A percentile compares a stretch with the other conserved stretches of the same genome.
phyloP scores from a whole-genome alignment of 352 stramenopile genomes.

The Thalassiosira mediterranea region DNA sequence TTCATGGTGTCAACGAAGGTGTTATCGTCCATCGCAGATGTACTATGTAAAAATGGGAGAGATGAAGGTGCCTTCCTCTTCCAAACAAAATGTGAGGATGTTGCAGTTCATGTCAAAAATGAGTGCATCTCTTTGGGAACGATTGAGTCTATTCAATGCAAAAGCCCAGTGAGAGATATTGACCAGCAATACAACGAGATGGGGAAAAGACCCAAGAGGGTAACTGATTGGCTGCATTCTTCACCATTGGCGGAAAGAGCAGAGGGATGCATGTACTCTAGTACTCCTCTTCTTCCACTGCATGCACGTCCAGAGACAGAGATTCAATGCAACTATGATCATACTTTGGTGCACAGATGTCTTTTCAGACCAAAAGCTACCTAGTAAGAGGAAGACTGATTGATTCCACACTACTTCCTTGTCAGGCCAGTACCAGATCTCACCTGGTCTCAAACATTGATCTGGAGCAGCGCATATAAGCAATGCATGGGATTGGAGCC shows the following conservation, averaged over 20 bases:
- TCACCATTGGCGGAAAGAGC: constrained; percentile 23
- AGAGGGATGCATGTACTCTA: constrained; percentile 25
- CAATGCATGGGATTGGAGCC: too few species aligned
- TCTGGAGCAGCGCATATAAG: too few species aligned
- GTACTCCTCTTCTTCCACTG: constrained; percentile 18
- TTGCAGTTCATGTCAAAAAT: constrained; percentile 31
- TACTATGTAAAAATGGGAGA: constrained; percentile 6
- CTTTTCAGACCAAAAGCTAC: constrained; percentile 15
- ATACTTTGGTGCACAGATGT: constrained; percentile 25
- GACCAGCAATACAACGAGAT: constrained; percentile 16
- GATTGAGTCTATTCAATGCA: constrained; percentile 3
- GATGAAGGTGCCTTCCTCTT: constrained; percentile 25
- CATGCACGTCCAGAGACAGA: constrained; percentile 25
- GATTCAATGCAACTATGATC: constrained; percentile 29
- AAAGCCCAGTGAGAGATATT: constrained; percentile 27
- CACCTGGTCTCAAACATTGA: too few species aligned
- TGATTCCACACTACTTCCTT: too few species aligned
- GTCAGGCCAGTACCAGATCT: too few species aligned
- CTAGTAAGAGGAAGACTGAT: too few species aligned
- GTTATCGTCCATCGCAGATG: constrained; percentile 12
- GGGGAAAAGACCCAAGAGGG: constrained; percentile 17
- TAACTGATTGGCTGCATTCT: constrained; percentile 24
- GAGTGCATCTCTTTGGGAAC: constrained; percentile 8
- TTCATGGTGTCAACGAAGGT: constrained; percentile 34
- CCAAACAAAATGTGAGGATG: constrained; percentile 52